Percentiles rank a stretch among this genome's conserved stretches.
These are phyloP conservation scores for Guillardia theta DNA, from an alignment of 78 protist species.

Conservation along the genomic window DNA sequence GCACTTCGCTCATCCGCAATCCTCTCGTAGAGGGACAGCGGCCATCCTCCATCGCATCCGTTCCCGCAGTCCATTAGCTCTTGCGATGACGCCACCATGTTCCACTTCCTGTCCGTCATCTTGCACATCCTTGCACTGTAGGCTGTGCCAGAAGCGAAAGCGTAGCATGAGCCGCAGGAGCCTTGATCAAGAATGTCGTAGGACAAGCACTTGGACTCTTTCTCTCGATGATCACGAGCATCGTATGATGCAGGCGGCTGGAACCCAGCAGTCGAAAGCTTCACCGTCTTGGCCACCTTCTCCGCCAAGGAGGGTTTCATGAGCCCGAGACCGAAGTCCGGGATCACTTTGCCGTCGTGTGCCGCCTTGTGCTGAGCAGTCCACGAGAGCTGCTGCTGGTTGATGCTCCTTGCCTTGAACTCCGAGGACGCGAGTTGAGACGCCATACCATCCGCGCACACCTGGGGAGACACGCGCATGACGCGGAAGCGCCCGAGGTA, in stretches of 20 bases:
- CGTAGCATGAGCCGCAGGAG: constrained; percentile 66
- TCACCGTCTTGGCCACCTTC: background rate
- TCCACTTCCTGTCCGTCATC: background rate
- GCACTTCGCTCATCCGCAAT: background rate
- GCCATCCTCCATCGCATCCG: constrained; percentile 31
- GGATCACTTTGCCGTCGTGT: background rate
- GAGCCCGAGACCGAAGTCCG: background rate
- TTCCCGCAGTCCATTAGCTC: constrained; percentile 35
- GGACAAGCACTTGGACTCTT: background rate
- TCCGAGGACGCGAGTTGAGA: background rate
- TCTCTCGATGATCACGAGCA: background rate
- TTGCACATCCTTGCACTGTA: background rate
- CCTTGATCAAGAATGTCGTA: constrained; percentile 53
- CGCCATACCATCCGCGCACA: background rate
- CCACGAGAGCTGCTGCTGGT: background rate
- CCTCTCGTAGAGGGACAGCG: background rate
- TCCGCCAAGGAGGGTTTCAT: background rate
- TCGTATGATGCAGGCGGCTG: background rate
- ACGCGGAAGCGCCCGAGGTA: background rate
- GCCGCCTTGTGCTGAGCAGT: background rate
- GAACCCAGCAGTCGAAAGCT: background rate
- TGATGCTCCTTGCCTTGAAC: background rate
- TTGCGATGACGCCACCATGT: background rate
- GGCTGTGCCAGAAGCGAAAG: constrained; percentile 48
- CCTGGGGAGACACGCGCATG: background rate